Conservation (phyloP, 805 yeast genomes). For the Diddensiella caesifluorescens region DNA sequence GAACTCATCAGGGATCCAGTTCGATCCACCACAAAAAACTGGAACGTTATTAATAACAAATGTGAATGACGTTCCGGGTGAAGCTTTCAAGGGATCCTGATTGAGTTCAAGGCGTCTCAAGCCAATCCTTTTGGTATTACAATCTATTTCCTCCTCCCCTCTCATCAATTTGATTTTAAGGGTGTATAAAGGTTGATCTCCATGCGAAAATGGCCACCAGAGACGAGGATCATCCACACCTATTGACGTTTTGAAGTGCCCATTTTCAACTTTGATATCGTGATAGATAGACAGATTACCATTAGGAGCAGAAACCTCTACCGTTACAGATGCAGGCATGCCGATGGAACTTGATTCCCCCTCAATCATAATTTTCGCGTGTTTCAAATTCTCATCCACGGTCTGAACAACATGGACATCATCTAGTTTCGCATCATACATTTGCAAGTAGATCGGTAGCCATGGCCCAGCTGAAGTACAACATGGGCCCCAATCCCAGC, state of each 20-base stretch:
- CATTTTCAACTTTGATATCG: too few species aligned
- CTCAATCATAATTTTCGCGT: background rate
- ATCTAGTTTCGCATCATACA: slow-evolving; percentile 13
- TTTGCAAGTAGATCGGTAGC: slow-evolving; percentile 34
- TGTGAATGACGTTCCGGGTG: slow-evolving; percentile 39
- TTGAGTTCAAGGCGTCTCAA: slow-evolving; percentile 40
- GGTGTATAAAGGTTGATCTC: slow-evolving; percentile 11
- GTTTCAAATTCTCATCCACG: background rate
- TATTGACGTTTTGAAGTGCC: background rate
- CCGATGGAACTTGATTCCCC: background rate
- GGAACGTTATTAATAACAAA: slow-evolving; percentile 40
- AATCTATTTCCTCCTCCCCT: slow-evolving; percentile 12
- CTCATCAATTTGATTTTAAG: slow-evolving; percentile 5
- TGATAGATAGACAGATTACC: background rate
- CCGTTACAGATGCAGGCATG: background rate
- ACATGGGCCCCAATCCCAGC: slow-evolving; percentile 55
- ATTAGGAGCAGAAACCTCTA: background rate
- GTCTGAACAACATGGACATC: slow-evolving; percentile 5
- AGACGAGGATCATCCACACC: slow-evolving; percentile 5
- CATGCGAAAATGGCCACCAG: slow-evolving; percentile 12
- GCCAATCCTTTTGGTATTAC: slow-evolving; percentile 30
- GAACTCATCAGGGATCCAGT: slow-evolving; percentile 48
- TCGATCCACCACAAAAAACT: slow-evolving; percentile 39
- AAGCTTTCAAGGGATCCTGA: slow-evolving; percentile 30
- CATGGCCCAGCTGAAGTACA: slow-evolving; percentile 43